Evolutionary conservation across 1,284 basidiomycete genomes (phyloP).

Genomic region (Mycosarcoma mackinlayi): DNA sequence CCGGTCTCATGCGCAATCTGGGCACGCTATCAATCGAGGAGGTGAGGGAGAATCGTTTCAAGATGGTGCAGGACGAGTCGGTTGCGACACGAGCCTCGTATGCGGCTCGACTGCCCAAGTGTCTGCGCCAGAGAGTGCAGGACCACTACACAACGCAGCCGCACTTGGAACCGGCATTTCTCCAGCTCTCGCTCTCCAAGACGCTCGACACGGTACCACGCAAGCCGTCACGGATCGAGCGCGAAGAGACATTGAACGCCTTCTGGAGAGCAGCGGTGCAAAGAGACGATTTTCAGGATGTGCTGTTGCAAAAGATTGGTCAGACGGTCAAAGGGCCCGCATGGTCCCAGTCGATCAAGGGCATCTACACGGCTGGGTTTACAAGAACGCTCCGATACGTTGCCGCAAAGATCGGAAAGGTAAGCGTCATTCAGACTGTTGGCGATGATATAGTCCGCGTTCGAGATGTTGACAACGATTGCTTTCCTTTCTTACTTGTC

Average conservation of each 20-base stretch:
- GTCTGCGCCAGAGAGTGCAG: constrained; percentile 54
- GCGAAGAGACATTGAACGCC: constrained; percentile 36
- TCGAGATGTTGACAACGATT: too few species aligned
- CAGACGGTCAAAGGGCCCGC: constrained; percentile 60
- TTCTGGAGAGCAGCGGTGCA: constrained; percentile 58
- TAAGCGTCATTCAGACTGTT: constrained; percentile 25
- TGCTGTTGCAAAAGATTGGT: constrained; percentile 52
- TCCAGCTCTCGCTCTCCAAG: constrained; percentile 54
- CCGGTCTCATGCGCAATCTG: constrained; percentile 70
- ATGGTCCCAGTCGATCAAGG: constrained; percentile 64
- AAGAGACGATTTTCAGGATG: constrained; percentile 50
- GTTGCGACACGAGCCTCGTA: constrained; percentile 41
- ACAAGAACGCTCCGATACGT: constrained; percentile 59
- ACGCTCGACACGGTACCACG: constrained; percentile 36
- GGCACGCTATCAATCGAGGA: constrained; percentile 57
- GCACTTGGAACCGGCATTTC: constrained; percentile 53
- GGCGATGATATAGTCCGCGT: too few species aligned
- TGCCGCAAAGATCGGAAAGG: constrained; percentile 64
- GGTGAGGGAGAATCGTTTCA: constrained; percentile 41
- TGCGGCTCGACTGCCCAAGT: constrained; percentile 52
- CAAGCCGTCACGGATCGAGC: constrained; percentile 22
- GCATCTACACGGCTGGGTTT: constrained; percentile 65
- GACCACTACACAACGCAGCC: constrained; percentile 50
- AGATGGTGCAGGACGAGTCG: constrained; percentile 53
- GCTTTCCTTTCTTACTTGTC: too few species aligned